phyloP scores from a whole-genome alignment of 768 basidiomycete species.

The Suillus ampliporus region DNA sequence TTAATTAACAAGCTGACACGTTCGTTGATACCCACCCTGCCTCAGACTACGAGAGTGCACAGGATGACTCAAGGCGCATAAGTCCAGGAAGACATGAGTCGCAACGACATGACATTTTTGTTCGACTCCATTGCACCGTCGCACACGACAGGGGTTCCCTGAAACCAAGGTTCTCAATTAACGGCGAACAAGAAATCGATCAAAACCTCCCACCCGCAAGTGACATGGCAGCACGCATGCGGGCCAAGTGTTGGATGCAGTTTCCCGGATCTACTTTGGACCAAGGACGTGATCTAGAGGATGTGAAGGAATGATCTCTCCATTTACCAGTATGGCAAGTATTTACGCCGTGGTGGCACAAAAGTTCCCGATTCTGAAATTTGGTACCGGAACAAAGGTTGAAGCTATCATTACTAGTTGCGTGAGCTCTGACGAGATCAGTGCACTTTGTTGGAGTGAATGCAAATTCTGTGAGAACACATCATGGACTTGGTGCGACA shows the following conservation, averaged over 20 bases:
- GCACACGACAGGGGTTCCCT: not conserved
- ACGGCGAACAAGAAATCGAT: not conserved
- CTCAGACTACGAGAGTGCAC: not conserved
- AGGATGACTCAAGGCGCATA: too few relatives aligned
- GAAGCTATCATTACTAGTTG: not conserved
- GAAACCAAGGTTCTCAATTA: not conserved
- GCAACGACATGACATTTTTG: not conserved
- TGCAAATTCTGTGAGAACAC: not conserved
- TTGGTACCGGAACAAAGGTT: not conserved
- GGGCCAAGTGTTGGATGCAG: not conserved
- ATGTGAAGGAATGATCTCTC: not conserved
- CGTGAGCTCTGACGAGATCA: not conserved
- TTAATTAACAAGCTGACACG: not conserved
- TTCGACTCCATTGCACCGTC: too few relatives aligned
- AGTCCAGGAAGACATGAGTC: too few relatives aligned
- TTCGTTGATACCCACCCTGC: not conserved
- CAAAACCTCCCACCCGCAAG: not conserved
- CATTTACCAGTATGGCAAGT: not conserved
- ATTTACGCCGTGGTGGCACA: not conserved
- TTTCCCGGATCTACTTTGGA: not conserved
- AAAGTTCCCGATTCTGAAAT: not conserved
- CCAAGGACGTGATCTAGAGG: not conserved
- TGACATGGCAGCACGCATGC: not conserved
- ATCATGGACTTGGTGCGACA: too few relatives aligned
- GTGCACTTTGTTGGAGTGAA: not conserved